phyloP scores from a whole-genome alignment of 352 stramenopile species.

The Pythium apleroticum region DNA sequence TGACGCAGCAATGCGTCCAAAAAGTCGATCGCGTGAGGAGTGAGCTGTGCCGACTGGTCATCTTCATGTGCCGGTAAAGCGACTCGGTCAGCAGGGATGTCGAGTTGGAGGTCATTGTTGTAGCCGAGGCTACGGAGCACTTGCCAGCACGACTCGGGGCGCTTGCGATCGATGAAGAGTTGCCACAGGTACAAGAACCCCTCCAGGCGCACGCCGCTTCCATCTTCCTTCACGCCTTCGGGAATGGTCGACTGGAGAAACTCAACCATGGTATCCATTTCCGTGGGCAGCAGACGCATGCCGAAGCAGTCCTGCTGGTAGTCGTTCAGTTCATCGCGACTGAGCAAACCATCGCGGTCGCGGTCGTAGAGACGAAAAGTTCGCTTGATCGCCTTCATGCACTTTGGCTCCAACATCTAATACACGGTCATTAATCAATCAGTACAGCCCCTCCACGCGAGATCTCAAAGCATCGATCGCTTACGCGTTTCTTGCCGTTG shows the following conservation, averaged over 20 bases:
- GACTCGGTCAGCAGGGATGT: constrained; percentile 69
- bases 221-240: constrained; percentile 63
- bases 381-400: constrained; percentile 83
- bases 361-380: constrained; percentile 86
- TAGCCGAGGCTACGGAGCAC: constrained; percentile 81
- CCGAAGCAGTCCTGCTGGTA: constrained; percentile 90
- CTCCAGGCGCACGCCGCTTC: constrained; percentile 65
- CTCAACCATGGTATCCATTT: constrained; percentile 88
- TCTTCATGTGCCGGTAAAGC: constrained; percentile 55
- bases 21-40: constrained; percentile 63
- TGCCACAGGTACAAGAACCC: constrained; percentile 86
- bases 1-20: constrained; percentile 75
- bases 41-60: constrained; percentile 80
- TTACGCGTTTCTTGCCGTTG: constrained; percentile 80
- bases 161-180: constrained; percentile 88
- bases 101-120: constrained; percentile 76
- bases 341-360: constrained; percentile 79
- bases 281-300: constrained; percentile 68
- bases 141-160: constrained; percentile 88
- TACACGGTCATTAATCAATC: constrained; percentile 23
- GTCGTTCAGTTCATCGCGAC: constrained; percentile 84
- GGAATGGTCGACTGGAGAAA: constrained; percentile 68
- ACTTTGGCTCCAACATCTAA: constrained; percentile 74
- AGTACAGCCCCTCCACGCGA: neutral
- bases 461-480: neutral